phyloP scores from a whole-genome alignment of 2,329 filamentous ascomycete species.

The Pyrenophora graminea region DNA sequence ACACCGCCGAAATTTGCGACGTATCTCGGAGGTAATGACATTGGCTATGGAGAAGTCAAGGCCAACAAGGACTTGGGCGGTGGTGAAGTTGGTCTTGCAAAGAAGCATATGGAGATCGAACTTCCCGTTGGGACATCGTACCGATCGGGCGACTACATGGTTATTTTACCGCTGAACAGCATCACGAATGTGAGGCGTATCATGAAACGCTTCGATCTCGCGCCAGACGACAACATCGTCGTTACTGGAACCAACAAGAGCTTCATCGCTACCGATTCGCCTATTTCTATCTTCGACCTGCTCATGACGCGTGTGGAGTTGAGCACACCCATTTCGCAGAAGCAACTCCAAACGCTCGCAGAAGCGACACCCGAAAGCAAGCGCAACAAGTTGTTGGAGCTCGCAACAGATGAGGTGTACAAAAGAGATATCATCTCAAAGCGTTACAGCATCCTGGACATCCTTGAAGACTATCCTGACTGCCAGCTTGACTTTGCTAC shows the following conservation, averaged over 20 bases:
- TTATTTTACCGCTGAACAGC: constrained; percentile 68
- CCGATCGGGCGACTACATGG: constrained; percentile 73
- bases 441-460: constrained; percentile 8
- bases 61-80: constrained; percentile 25
- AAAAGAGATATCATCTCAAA: constrained; percentile 7
- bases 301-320: constrained; percentile 13
- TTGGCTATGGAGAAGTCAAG: constrained; percentile 23
- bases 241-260: constrained; percentile 12
- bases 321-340: constrained; percentile 11
- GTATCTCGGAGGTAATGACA: constrained; percentile 9
- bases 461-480: constrained; percentile 7
- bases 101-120: constrained; percentile 24
- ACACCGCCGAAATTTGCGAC: constrained; percentile 9
- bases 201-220: constrained; percentile 18
- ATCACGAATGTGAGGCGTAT: constrained; percentile 20
- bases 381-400: background rate
- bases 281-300: constrained; percentile 3
- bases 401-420: constrained; percentile 6
- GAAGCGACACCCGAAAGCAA: constrained; percentile 6
- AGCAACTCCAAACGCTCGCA: constrained; percentile 6
- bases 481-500: constrained; percentile 5
- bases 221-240: constrained; percentile 12
- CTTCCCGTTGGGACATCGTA: constrained; percentile 58
- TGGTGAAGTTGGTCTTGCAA: constrained; percentile 7
- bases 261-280: constrained; percentile 3